Percentiles rank a stretch among this genome's conserved stretches.
Conservation (phyloP, 257 asterid genomes). For the Solanum arcanum region DNA sequence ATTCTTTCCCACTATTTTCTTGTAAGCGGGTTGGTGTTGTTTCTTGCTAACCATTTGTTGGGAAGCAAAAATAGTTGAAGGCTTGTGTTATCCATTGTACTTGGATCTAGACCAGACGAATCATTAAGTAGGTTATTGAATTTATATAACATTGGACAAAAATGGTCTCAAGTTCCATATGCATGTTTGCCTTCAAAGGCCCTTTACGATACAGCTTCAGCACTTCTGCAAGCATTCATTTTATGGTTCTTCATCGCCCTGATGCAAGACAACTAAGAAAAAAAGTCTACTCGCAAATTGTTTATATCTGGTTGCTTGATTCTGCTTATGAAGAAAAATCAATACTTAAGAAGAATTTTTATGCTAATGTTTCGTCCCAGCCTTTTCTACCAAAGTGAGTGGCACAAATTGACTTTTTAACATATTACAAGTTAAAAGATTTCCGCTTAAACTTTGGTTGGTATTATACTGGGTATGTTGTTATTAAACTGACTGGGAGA, state of each 20-base stretch:
- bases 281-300: neutral
- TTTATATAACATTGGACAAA: neutral
- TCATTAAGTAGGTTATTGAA: neutral
- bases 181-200: neutral
- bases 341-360: neutral
- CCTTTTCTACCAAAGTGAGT: neutral
- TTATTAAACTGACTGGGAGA: neutral
- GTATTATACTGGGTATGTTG: neutral
- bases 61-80: neutral
- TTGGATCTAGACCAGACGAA: neutral
- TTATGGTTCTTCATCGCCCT: neutral
- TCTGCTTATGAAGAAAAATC: neutral
- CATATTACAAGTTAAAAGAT: neutral
- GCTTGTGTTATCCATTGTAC: neutral
- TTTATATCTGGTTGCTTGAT: neutral
- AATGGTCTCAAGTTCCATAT: neutral
- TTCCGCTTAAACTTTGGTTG: neutral
- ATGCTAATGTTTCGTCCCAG: neutral
- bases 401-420: neutral
- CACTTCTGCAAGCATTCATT: neutral
- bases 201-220: neutral
- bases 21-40: neutral
- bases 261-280: neutral
- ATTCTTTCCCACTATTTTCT: neutral
- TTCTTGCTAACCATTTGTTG: neutral